A percentile compares a stretch with the other conserved stretches of the same genome.
phyloP scores from a whole-genome alignment of 495 filamentous ascomycete species.

The Neurospora sp. region DNA sequence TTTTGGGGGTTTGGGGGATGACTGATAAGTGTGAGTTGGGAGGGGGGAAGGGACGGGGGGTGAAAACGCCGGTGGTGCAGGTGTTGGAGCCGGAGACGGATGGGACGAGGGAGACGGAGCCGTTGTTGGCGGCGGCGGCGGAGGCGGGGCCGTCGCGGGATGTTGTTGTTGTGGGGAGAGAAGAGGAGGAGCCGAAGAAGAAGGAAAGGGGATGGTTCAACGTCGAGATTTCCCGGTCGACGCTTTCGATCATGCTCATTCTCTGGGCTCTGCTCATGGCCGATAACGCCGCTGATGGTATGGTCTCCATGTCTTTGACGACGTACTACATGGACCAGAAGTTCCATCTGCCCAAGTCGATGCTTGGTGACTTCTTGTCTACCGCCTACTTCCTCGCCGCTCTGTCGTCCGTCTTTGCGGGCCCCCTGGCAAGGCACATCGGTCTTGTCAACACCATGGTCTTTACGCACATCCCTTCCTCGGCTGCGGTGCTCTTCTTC shows the following conservation, averaged over 20 bases:
- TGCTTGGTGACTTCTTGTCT: constrained; percentile 34
- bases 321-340: constrained; percentile 72
- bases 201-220: constrained; percentile 28
- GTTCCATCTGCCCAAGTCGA: constrained; percentile 57
- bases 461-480: constrained; percentile 36
- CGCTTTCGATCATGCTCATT: constrained; percentile 51
- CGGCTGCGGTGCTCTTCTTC: constrained; percentile 30
- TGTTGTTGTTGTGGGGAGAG: background rate
- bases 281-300: constrained; percentile 70
- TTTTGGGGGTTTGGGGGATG: constrained; percentile 19
- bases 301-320: constrained; percentile 62
- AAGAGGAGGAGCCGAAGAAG: background rate
- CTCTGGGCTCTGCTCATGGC: constrained; percentile 68
- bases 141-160: constrained; percentile 9
- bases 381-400: constrained; percentile 22
- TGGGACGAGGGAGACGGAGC: background rate
- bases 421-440: constrained; percentile 63
- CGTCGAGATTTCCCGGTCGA: constrained; percentile 38
- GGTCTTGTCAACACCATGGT: constrained; percentile 59
- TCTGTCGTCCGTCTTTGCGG: constrained; percentile 56
- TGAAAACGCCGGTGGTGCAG: background rate
- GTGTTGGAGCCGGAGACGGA: background rate
- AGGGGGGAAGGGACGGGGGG: background rate
- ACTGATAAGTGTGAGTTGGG: constrained; percentile 27
- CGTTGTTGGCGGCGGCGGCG: background rate